Percentiles rank a stretch among this genome's conserved stretches.
These are phyloP conservation scores for Candida orba DNA, from an alignment of 805 yeast species.

Conservation along the genomic window DNA sequence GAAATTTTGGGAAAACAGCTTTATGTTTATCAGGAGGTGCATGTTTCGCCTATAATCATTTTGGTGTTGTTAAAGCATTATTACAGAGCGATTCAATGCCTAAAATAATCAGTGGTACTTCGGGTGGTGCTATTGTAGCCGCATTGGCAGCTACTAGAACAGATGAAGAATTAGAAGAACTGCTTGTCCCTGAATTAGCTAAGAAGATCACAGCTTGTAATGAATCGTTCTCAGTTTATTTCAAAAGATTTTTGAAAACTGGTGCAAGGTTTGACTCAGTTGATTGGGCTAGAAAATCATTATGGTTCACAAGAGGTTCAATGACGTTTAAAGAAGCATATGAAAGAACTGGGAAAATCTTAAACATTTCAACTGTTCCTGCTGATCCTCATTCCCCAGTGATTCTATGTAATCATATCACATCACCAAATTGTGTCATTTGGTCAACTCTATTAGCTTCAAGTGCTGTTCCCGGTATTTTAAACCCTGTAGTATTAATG, in stretches of 20 bases:
- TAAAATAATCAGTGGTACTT: conserved; percentile 64
- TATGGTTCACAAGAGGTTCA: conserved; percentile 69
- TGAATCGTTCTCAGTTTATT: conserved; percentile 53
- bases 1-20: conserved; percentile 67
- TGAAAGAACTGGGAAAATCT: conserved; percentile 58
- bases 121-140: conserved; percentile 77
- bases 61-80: conserved; percentile 68
- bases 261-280: conserved; percentile 76
- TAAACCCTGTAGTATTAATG: conserved; percentile 76
- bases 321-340: conserved; percentile 65
- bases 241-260: conserved; percentile 60
- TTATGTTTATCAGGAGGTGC: conserved; percentile 76
- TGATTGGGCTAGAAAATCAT: conserved; percentile 62
- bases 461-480: conserved; percentile 76
- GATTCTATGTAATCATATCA: conserved; percentile 65
- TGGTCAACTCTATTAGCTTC: conserved; percentile 75
- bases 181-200: conserved; percentile 54
- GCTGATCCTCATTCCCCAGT: conserved; percentile 79
- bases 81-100: conserved; percentile 64
- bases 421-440: conserved; percentile 75
- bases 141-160: conserved; percentile 66
- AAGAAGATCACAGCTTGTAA: conserved; percentile 61
- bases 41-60: conserved; percentile 68
- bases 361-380: conserved; percentile 74
- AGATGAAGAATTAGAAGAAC: conserved; percentile 50